Conservation (phyloP, 495 filamentous ascomycete genomes). For the Echria macrotheca region DNA sequence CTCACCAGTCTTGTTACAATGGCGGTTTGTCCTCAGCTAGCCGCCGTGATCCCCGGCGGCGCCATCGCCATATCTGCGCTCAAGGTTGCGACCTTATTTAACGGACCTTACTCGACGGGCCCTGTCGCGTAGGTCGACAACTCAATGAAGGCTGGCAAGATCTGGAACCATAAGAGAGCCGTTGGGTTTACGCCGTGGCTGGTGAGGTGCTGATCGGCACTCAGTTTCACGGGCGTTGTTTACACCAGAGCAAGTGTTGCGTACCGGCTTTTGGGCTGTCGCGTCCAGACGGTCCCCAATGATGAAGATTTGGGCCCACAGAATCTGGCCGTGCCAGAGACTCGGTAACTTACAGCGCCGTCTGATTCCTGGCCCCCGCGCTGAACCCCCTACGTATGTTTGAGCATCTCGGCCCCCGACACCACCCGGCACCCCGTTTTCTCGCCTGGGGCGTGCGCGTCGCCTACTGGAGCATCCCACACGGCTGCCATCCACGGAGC, state of each 20-base stretch:
- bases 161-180: not conserved
- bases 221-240: not conserved
- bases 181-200: not conserved
- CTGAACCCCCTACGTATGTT: not conserved
- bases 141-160: not conserved
- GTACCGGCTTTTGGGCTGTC: not conserved
- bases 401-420: slow-evolving; percentile 1
- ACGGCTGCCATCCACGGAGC: not conserved
- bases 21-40: not conserved
- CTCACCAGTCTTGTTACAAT: not conserved
- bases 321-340: not conserved
- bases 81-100: not conserved
- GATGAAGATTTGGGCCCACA: not conserved
- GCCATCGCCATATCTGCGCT: not conserved
- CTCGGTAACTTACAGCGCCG: not conserved
- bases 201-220: not conserved
- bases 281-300: too few relatives aligned
- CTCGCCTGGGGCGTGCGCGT: not conserved
- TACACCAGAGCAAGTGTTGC: not conserved
- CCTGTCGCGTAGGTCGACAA: not conserved
- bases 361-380: not conserved
- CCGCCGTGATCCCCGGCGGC: not conserved
- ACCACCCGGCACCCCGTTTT: not conserved
- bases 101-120: not conserved
- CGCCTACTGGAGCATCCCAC: not conserved